Evolutionary conservation across 495 filamentous ascomycete species (phyloP).

Genomic region (Parmelia sp.): DNA sequence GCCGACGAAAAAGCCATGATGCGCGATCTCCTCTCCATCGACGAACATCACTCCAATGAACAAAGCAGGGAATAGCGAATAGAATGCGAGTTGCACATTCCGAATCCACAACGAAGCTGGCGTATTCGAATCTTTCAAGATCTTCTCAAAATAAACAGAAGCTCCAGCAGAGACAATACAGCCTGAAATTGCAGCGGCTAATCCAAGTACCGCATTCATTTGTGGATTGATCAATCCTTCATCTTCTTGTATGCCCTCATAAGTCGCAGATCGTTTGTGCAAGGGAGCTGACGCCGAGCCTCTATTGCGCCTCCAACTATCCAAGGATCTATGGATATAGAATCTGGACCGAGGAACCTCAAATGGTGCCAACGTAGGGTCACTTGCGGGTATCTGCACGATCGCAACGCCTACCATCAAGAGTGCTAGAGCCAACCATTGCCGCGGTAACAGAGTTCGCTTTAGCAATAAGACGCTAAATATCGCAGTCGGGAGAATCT

Average conservation of each 20-base stretch:
- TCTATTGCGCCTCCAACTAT: slow-evolving; percentile 45
- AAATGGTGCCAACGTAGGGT: slow-evolving; percentile 38
- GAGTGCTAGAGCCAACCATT: slow-evolving; percentile 76
- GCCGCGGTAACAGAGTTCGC: slow-evolving; percentile 57
- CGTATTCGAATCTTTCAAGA: slow-evolving; percentile 72
- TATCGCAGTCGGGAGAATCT: slow-evolving; percentile 85
- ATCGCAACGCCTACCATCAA: slow-evolving; percentile 79
- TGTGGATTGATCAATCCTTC: slow-evolving; percentile 53
- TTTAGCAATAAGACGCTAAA: slow-evolving; percentile 75
- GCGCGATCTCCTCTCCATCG: slow-evolving; percentile 76
- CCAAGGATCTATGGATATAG: slow-evolving; percentile 67
- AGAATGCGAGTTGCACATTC: slow-evolving; percentile 89
- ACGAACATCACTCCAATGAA: slow-evolving; percentile 80
- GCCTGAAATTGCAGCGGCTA: slow-evolving; percentile 68
- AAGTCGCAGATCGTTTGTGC: slow-evolving; percentile 79
- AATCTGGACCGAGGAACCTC: slow-evolving; percentile 41
- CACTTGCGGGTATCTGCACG: slow-evolving; percentile 67
- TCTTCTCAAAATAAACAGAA: slow-evolving; percentile 91
- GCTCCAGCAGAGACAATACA: slow-evolving; percentile 75
- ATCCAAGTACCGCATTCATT: slow-evolving; percentile 71
- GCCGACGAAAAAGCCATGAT: slow-evolving; percentile 83
- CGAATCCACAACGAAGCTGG: slow-evolving; percentile 78
- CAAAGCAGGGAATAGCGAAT: slow-evolving; percentile 79
- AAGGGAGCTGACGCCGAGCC: slow-evolving; percentile 40
- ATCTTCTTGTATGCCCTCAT: slow-evolving; percentile 88